A percentile compares a stretch with the other conserved stretches of the same genome.
phyloP scores from a whole-genome alignment of 2,329 filamentous ascomycete genomes.

The Ophiocordyceps camponoti-leonardi region DNA sequence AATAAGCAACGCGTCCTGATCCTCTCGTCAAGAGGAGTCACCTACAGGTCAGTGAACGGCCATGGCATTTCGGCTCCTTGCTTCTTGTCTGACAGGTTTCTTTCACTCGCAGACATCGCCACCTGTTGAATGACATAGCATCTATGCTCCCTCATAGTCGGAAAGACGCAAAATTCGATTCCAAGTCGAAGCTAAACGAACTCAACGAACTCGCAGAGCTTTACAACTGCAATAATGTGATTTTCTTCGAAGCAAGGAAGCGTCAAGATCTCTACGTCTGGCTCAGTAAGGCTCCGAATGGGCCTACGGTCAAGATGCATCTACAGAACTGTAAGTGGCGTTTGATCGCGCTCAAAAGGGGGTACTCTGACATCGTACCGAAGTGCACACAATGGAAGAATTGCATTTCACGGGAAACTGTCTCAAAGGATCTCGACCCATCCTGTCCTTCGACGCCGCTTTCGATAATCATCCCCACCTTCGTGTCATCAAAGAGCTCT shows the following conservation, averaged over 20 bases:
- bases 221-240: slow-evolving; percentile 85
- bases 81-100: background rate
- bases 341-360: no score
- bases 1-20: slow-evolving; percentile 71
- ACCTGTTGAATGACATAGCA: slow-evolving; percentile 78
- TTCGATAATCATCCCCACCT: slow-evolving; percentile 75
- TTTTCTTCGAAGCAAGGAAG: slow-evolving; percentile 93
- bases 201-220: slow-evolving; percentile 61
- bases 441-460: slow-evolving; percentile 78
- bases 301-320: slow-evolving; percentile 48
- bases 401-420: slow-evolving; percentile 95
- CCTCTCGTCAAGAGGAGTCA: slow-evolving; percentile 82
- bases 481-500: slow-evolving; percentile 71
- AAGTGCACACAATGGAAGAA: slow-evolving; percentile 94
- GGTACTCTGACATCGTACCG: background rate
- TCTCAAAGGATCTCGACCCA: slow-evolving; percentile 76
- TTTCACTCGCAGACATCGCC: slow-evolving; percentile 52
- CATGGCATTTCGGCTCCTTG: background rate
- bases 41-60: slow-evolving; percentile 45
- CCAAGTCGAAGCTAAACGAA: slow-evolving; percentile 72
- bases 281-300: slow-evolving; percentile 75
- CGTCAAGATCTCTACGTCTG: slow-evolving; percentile 88
- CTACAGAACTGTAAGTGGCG: slow-evolving; percentile 49
- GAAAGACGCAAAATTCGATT: slow-evolving; percentile 94
- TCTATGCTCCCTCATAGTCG: slow-evolving; percentile 79